Evolutionary conservation across 768 basidiomycete species (phyloP).

Genomic region (Suillus decipiens): DNA sequence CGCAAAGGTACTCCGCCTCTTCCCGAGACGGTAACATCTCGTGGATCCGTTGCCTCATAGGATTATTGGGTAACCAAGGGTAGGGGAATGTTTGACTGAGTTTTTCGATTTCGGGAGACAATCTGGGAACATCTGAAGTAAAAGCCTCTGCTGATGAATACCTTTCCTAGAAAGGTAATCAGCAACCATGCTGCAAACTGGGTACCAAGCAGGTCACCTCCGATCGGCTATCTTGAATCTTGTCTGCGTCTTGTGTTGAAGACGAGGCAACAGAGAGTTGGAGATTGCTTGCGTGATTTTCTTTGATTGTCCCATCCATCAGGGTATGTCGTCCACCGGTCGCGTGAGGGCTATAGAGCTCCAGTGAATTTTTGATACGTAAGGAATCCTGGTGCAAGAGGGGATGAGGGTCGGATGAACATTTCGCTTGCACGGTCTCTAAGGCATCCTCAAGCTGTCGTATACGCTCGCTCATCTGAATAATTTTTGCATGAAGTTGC

Average conservation of each 20-base stretch:
- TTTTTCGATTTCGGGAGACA: slow-evolving; percentile 39
- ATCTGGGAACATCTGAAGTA: slow-evolving; percentile 18
- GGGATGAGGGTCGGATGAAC: slow-evolving; percentile 49
- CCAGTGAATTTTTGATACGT: slow-evolving; percentile 67
- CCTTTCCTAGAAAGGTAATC: slow-evolving; percentile 22
- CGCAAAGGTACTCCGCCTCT: slow-evolving; percentile 61
- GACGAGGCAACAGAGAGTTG: slow-evolving; percentile 6
- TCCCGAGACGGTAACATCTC: slow-evolving; percentile 59
- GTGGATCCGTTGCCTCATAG: slow-evolving; percentile 63
- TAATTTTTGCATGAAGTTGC: slow-evolving; percentile 64
- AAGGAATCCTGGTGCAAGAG: slow-evolving; percentile 59
- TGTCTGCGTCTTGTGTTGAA: slow-evolving; percentile 11
- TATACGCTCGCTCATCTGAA: slow-evolving; percentile 61
- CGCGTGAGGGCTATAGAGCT: slow-evolving; percentile 49
- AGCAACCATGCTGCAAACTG: background rate
- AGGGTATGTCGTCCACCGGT: slow-evolving; percentile 17
- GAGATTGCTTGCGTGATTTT: slow-evolving; percentile 18
- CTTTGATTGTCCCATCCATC: slow-evolving; percentile 10
- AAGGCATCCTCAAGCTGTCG: slow-evolving; percentile 65
- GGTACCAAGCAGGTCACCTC: slow-evolving; percentile 22
- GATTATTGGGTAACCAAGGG: slow-evolving; percentile 64
- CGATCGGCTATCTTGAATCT: slow-evolving; percentile 21
- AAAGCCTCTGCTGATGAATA: slow-evolving; percentile 27
- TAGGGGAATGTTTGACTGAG: slow-evolving; percentile 72
- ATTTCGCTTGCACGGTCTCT: slow-evolving; percentile 42